Base-by-base conservation (phyloP, 192 early-diverging fungal species). In the Coemansia sp. region DNA sequence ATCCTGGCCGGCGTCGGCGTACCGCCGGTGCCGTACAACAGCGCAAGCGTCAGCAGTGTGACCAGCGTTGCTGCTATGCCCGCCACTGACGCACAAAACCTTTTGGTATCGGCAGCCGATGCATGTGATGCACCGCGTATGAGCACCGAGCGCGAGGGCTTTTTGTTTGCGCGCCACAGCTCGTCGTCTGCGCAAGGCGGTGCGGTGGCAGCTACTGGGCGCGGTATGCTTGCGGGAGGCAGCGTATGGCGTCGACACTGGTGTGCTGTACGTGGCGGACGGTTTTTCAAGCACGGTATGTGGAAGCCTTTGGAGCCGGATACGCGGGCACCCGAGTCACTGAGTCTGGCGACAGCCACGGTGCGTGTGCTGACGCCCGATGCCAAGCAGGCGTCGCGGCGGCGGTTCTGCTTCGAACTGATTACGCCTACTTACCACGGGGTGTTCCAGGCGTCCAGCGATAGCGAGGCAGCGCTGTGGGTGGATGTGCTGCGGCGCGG, bases 341-440 rank as follows among this genome's bases (percentile, higher is more conserved):
- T 82, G 54, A 30, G 34, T 0, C 61, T 82, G 60, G 63, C 64
- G 29, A 66, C 72, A 0, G 79, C 79, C 2, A 82, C 79, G 4
- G 79, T 76, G 60, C 79, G 79, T 0, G 58, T 70, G 34, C 48
- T 82, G 59, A 22, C 29, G 11, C 56, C 74, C 1, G 74, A 76
- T 8, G 40, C 73, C 32, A 76, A 76, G 65, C 71, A 65, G 57
- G 67, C 74, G 10, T 64, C 56, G 5, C 17, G 49, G 14, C 78
- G 91, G 36, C 86, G 91, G 25, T 91, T 90, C 73, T 87, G 89
- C 60, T 94, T 94, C 70, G 91, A 93, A 54, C 69, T 94, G 18
- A 91, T 94, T 45, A 90, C 91, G 17, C 91, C 93, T 7, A 80
- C 83, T 61, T 86, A 88, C 38, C 83, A 88, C 29, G 85, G 85